phyloP scores from a whole-genome alignment of 176 grass and related monocot genomes.

The Dactylis glomerata region DNA sequence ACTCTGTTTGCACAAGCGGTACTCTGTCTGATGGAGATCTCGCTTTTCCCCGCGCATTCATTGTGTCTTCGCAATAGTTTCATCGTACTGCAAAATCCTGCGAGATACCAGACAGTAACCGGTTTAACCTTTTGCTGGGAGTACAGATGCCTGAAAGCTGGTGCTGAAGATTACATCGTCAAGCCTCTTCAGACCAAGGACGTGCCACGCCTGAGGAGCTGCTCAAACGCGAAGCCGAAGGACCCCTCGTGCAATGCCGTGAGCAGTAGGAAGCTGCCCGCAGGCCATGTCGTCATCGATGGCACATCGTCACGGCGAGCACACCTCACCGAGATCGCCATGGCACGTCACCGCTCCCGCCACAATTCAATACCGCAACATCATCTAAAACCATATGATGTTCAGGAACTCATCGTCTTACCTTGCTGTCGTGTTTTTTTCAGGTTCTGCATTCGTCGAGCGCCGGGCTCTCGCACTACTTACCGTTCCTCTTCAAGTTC shows the following conservation, averaged over 20 bases:
- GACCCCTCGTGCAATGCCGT: background rate
- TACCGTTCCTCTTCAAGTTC: constrained; percentile 65
- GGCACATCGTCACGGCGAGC: constrained; percentile 32
- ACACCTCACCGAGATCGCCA: constrained; percentile 54
- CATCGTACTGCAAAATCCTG: background rate
- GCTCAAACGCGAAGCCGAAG: constrained; percentile 24
- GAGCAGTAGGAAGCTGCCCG: constrained; percentile 30
- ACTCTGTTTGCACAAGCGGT: background rate
- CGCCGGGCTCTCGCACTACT: constrained; percentile 62
- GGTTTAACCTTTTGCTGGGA: background rate
- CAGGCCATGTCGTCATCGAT: background rate
- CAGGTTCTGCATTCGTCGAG: constrained; percentile 64
- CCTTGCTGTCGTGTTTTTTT: background rate
- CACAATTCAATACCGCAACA: background rate
- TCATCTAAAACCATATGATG: background rate
- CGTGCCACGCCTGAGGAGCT: constrained; percentile 69
- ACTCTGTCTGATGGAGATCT: constrained; percentile 27
- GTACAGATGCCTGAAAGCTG: constrained; percentile 56
- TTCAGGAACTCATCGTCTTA: background rate
- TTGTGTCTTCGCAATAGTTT: background rate
- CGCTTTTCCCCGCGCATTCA: constrained; percentile 7
- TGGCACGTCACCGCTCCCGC: constrained; percentile 27
- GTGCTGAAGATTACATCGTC: constrained; percentile 86
- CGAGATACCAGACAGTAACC: constrained; percentile 5
- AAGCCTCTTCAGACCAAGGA: constrained; percentile 89